Conservation (phyloP, 2,329 filamentous ascomycete genomes). For the Epichloe scottii region DNA sequence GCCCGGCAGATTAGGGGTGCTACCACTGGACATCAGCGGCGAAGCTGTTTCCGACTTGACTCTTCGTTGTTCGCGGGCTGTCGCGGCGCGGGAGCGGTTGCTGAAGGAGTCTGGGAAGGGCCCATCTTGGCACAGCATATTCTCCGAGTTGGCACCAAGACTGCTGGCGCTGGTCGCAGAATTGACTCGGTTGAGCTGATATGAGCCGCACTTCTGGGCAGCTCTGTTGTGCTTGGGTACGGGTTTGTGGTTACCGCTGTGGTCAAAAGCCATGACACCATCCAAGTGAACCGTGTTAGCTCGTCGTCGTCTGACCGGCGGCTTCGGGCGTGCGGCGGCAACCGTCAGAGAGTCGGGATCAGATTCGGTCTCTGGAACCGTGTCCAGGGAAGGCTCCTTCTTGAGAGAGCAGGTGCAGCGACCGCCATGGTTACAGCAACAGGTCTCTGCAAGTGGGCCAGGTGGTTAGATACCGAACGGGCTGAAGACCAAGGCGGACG, state of each 20-base stretch:
- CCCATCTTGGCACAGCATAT: slow-evolving; percentile 25
- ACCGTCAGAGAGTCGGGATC: slow-evolving; percentile 29
- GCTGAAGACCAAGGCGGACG: slow-evolving; percentile 3
- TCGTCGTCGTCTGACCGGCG: slow-evolving; percentile 36
- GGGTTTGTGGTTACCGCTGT: slow-evolving; percentile 52
- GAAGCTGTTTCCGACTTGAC: slow-evolving; percentile 51
- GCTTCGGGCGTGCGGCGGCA: slow-evolving; percentile 26
- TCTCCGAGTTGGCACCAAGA: slow-evolving; percentile 31
- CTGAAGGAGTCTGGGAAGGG: slow-evolving; percentile 20
- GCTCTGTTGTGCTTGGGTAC: slow-evolving; percentile 47
- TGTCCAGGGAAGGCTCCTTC: slow-evolving; percentile 47
- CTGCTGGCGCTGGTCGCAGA: slow-evolving; percentile 41
- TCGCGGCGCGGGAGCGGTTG: slow-evolving; percentile 23
- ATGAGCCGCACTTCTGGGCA: slow-evolving; percentile 50
- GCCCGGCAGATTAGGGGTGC: slow-evolving; percentile 39
- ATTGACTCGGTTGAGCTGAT: slow-evolving; percentile 46
- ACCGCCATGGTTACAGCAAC: slow-evolving; percentile 58
- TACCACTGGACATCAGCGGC: slow-evolving; percentile 38
- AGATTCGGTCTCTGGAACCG: slow-evolving; percentile 52
- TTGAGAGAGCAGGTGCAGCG: slow-evolving; percentile 54
- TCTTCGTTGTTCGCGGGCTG: slow-evolving; percentile 35
- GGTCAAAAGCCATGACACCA: slow-evolving; percentile 44
- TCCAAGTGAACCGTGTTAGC: slow-evolving; percentile 53
- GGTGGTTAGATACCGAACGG: slow-evolving; percentile 5
- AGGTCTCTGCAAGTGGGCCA: slow-evolving; percentile 38